Percentiles rank a stretch among this genome's conserved stretches.
These are phyloP conservation scores for Coemansia reversa DNA, from an alignment of 192 early-diverging fungal species.

Conservation along the genomic window DNA sequence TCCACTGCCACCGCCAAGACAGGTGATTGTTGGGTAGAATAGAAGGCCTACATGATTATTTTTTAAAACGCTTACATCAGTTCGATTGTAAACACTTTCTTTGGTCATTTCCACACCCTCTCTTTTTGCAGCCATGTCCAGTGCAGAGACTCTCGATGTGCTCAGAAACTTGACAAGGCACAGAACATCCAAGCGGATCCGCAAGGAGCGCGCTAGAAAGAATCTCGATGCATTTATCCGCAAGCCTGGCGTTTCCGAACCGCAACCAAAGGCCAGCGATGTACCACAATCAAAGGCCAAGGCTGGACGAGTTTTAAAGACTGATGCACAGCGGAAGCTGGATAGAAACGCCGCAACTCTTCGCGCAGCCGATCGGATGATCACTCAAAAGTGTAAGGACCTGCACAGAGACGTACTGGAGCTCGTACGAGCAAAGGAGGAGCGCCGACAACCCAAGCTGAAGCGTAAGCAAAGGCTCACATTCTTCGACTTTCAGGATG, in stretches of 20 bases:
- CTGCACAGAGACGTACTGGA: slow-evolving; percentile 37
- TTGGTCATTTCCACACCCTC: background rate
- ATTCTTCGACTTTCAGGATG: slow-evolving; percentile 49
- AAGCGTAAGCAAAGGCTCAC: slow-evolving; percentile 28
- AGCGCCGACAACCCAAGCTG: slow-evolving; percentile 26
- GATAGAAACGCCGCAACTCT: slow-evolving; percentile 25
- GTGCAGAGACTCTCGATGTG: slow-evolving; percentile 21
- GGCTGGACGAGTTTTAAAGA: background rate
- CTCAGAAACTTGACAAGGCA: slow-evolving; percentile 30
- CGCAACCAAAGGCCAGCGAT: background rate
- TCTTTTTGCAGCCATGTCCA: slow-evolving; percentile 24
- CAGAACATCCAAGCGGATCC: slow-evolving; percentile 32
- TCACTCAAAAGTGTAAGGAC: slow-evolving; percentile 25
- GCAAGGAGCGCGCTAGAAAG: slow-evolving; percentile 19
- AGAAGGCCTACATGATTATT: too few relatives aligned
- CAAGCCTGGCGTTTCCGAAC: background rate
- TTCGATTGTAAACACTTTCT: background rate
- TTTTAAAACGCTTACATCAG: too few relatives aligned
- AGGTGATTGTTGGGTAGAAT: background rate
- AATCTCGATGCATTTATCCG: slow-evolving; percentile 24
- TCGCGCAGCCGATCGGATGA: slow-evolving; percentile 24
- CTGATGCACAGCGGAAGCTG: slow-evolving; percentile 6
- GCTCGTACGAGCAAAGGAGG: slow-evolving; percentile 39
- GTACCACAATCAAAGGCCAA: background rate
- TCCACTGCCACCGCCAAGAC: background rate